These are phyloP conservation scores for Buxus sempervirens DNA, from an alignment of 164 flowering plant species.

Conservation along the genomic window DNA sequence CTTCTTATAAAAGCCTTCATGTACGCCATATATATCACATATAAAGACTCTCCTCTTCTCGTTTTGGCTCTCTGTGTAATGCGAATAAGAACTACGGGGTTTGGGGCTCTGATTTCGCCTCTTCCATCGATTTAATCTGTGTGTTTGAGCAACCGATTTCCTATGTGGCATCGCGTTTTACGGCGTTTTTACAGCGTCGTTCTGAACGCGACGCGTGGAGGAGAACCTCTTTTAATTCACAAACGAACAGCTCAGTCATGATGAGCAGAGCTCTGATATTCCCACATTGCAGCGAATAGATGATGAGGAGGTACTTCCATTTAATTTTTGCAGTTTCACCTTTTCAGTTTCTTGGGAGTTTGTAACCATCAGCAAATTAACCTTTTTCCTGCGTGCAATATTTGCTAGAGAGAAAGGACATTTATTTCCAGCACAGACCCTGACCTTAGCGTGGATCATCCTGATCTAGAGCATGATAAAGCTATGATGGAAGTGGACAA, in stretches of 20 bases:
- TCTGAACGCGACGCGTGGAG: too few species aligned
- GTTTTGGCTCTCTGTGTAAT: too few species aligned
- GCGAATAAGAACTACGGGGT: too few species aligned
- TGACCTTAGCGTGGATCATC: constrained; percentile 51
- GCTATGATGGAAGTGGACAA: constrained; percentile 36
- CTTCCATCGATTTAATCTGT: too few species aligned
- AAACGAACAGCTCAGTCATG: too few species aligned
- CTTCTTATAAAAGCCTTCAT: too few species aligned
- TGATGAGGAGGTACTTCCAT: constrained; percentile 44
- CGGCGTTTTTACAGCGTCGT: too few species aligned
- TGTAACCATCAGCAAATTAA: not conserved
- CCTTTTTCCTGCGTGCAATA: constrained; percentile 10
- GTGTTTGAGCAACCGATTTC: not conserved
- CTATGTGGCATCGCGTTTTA: too few species aligned
- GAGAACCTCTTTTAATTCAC: too few species aligned
- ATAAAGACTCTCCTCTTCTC: too few species aligned
- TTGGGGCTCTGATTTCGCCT: too few species aligned
- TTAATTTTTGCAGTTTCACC: not conserved
- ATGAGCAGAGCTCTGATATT: constrained; percentile 46
- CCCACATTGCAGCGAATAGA: constrained; percentile 44
- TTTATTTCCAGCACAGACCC: constrained; percentile 45
- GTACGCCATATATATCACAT: too few species aligned
- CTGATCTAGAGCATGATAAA: constrained; percentile 55
- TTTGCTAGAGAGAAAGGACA: constrained; percentile 61
- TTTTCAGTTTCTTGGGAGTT: not conserved